A percentile compares a stretch with the other conserved stretches of the same genome.
Conservation (phyloP, 176 grass and related monocot species). For the Carex pumila region DNA sequence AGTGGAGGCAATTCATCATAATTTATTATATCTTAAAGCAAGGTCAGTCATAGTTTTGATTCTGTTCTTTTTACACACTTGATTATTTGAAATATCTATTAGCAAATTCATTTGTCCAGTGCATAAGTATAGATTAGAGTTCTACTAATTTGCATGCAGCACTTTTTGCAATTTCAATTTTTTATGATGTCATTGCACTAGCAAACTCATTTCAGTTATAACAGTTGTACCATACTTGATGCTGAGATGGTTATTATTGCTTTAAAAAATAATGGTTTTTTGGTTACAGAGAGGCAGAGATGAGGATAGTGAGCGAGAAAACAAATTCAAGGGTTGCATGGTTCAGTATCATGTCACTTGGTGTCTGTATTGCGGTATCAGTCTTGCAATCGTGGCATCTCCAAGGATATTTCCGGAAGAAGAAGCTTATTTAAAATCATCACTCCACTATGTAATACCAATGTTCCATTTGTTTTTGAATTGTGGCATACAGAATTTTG, state of each 20-base stretch:
- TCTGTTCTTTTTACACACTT: not conserved
- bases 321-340: constrained; percentile 79
- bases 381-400: constrained; percentile 77
- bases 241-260: not conserved
- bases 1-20: constrained; percentile 71
- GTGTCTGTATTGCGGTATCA: constrained; percentile 59
- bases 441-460: not conserved
- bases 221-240: too few relatives aligned
- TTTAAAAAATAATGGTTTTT: constrained; percentile 26
- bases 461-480: constrained; percentile 22
- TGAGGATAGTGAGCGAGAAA: constrained; percentile 75
- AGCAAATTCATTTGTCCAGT: not conserved
- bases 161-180: not conserved
- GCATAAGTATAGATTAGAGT: not conserved
- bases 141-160: not conserved
- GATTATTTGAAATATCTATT: not conserved
- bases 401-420: constrained; percentile 73
- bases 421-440: constrained; percentile 73
- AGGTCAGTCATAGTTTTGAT: constrained; percentile 28
- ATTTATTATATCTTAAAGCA: constrained; percentile 64
- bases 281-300: constrained; percentile 63
- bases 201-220: not conserved
- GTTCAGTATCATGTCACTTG: constrained; percentile 69
- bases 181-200: not conserved
- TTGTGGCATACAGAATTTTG: constrained; percentile 25